phyloP scores from a whole-genome alignment of 1,139 yeast genomes.

The Scheffersomyces stambukii region DNA sequence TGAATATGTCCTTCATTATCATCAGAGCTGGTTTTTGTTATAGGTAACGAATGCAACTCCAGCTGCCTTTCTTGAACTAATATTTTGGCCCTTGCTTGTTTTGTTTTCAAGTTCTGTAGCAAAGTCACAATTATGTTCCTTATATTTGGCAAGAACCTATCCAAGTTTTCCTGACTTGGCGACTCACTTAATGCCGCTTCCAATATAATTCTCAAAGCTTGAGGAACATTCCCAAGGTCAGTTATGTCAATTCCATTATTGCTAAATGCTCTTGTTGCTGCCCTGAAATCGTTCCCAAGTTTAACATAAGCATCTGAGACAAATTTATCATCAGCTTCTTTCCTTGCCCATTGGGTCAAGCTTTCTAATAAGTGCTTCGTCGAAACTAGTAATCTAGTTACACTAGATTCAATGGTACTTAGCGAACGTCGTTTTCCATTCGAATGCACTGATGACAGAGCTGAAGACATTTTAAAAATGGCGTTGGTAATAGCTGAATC shows the following conservation, averaged over 20 bases:
- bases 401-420: slow-evolving; percentile 77
- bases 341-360: slow-evolving; percentile 87
- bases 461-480: too few relatives aligned
- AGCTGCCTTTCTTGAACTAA: slow-evolving; percentile 23
- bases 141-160: slow-evolving; percentile 76
- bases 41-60: too few relatives aligned
- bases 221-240: slow-evolving; percentile 42
- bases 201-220: slow-evolving; percentile 57
- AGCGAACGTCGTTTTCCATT: slow-evolving; percentile 29
- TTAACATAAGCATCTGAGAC: slow-evolving; percentile 92
- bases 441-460: too few relatives aligned
- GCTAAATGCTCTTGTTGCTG: slow-evolving; percentile 59
- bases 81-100: slow-evolving; percentile 56
- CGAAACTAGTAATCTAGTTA: slow-evolving; percentile 77
- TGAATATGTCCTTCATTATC: too few relatives aligned
- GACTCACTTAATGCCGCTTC: slow-evolving; percentile 86
- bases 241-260: slow-evolving; percentile 39
- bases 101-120: slow-evolving; percentile 74
- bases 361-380: slow-evolving; percentile 85
- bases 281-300: slow-evolving; percentile 89
- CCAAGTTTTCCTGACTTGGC: slow-evolving; percentile 81
- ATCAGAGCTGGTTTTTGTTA: too few relatives aligned
- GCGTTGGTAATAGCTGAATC: too few relatives aligned
- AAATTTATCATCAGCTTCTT: slow-evolving; percentile 70
- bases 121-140: slow-evolving; percentile 82